These are phyloP conservation scores for Acrocalymma vagum DNA, from an alignment of 2,329 filamentous ascomycete species.

Conservation along the genomic window DNA sequence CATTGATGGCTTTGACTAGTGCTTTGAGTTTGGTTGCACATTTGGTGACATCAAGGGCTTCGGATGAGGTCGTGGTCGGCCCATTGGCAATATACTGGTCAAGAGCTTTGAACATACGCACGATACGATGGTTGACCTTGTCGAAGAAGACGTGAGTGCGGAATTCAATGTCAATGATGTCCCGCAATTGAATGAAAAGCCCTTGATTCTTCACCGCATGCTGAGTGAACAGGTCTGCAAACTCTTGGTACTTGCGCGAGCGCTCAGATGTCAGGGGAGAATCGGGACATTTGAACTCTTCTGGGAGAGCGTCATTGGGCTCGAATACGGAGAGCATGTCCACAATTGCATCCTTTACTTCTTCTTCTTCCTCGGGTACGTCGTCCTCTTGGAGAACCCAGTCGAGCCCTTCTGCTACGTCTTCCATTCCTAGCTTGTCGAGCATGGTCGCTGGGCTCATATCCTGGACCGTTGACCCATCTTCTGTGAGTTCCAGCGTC, in stretches of 20 bases:
- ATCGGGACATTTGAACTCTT: slow-evolving; percentile 39
- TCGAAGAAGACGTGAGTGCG: slow-evolving; percentile 44
- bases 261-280: slow-evolving; percentile 33
- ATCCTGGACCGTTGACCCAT: slow-evolving; percentile 44
- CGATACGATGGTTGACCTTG: slow-evolving; percentile 41
- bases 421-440: slow-evolving; percentile 31
- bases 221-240: slow-evolving; percentile 36
- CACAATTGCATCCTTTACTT: slow-evolving; percentile 39
- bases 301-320: slow-evolving; percentile 42
- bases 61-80: slow-evolving; percentile 29
- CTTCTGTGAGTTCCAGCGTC: slow-evolving; percentile 36
- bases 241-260: slow-evolving; percentile 41
- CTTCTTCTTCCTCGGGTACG: slow-evolving; percentile 34
- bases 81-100: slow-evolving; percentile 40
- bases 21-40: slow-evolving; percentile 39
- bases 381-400: slow-evolving; percentile 42
- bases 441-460: slow-evolving; percentile 39
- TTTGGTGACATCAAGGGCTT: slow-evolving; percentile 35
- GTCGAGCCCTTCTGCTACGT: slow-evolving; percentile 34
- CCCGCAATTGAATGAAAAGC: slow-evolving; percentile 34
- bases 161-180: slow-evolving; percentile 41
- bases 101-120: slow-evolving; percentile 35
- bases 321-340: slow-evolving; percentile 49
- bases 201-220: slow-evolving; percentile 37
- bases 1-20: slow-evolving; percentile 35